phyloP scores from a whole-genome alignment of 148 eudicot genomes.

The Cornus controversa region DNA sequence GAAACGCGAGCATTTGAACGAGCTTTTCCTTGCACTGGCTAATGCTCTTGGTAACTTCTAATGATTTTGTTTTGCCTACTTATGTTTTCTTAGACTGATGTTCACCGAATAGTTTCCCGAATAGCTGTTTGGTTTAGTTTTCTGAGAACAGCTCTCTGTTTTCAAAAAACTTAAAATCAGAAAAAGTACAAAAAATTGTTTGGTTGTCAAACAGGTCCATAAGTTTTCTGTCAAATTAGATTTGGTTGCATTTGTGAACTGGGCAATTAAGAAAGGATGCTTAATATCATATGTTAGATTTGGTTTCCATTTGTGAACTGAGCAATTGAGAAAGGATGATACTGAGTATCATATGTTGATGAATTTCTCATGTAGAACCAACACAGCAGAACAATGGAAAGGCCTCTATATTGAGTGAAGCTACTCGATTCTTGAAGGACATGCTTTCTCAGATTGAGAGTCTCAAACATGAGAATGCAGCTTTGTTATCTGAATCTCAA shows the following conservation, averaged over 20 bases:
- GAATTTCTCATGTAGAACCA: conserved; percentile 46
- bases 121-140: too few relatives aligned
- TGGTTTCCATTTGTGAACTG: not conserved
- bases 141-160: too few relatives aligned
- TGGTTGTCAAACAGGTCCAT: not conserved
- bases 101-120: not conserved
- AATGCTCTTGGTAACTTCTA: conserved; percentile 59
- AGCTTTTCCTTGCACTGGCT: conserved; percentile 70
- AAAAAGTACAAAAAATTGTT: too few relatives aligned
- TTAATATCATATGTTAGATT: not conserved
- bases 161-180: too few relatives aligned
- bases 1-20: conserved; percentile 90
- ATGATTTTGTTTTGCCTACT: not conserved
- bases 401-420: conserved; percentile 64
- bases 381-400: conserved; percentile 62
- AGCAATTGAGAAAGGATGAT: not conserved
- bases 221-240: not conserved
- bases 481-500: conserved; percentile 70
- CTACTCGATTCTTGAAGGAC: conserved; percentile 59
- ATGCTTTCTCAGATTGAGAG: conserved; percentile 49
- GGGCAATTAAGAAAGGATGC: not conserved
- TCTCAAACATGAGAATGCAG: conserved; percentile 66
- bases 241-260: not conserved
- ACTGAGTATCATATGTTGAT: not conserved
- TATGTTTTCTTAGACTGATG: not conserved